Percentiles rank a stretch among this genome's conserved stretches.
These are phyloP conservation scores for Psilocybe mexicana DNA, from an alignment of 1,284 basidiomycete species.

Conservation along the genomic window DNA sequence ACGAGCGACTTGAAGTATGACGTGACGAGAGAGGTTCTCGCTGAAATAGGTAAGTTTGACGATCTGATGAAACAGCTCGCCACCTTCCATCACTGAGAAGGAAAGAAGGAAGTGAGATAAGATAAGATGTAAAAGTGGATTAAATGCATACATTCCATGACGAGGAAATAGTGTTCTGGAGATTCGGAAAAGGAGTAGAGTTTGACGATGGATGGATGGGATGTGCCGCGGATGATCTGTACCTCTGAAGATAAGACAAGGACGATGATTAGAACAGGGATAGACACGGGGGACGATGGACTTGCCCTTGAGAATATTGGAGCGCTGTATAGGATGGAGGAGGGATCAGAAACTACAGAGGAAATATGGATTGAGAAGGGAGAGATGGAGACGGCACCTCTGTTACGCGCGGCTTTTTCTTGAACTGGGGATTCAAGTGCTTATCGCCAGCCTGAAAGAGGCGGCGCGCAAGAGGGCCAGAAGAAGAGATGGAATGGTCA, in stretches of 20 bases:
- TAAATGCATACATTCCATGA: conserved; percentile 78
- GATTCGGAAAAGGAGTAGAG: conserved; percentile 90
- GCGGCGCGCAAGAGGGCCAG: conserved; percentile 37
- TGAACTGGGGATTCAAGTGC: conserved; percentile 90
- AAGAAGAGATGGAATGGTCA: conserved; percentile 23
- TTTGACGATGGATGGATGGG: conserved; percentile 90
- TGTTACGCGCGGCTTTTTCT: conserved; percentile 94
- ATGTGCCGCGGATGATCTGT: conserved; percentile 97
- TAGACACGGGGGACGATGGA: conserved; percentile 25
- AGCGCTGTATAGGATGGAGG: conserved; percentile 63
- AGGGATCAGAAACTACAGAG: conserved; percentile 23
- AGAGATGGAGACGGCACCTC: conserved; percentile 68
- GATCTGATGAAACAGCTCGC: conserved; percentile 99
- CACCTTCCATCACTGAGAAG: conserved; percentile 86
- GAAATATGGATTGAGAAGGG: conserved; percentile 23
- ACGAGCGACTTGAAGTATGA: conserved; percentile 95
- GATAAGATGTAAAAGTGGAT: not conserved
- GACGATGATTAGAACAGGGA: conserved; percentile 2
- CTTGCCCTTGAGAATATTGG: conserved; percentile 91
- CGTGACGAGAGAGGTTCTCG: conserved; percentile 92
- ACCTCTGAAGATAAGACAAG: conserved; percentile 70
- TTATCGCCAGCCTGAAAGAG: conserved; percentile 78
- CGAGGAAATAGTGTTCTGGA: conserved; percentile 90
- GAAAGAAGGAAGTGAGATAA: conserved; percentile 12
- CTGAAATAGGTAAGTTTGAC: conserved; percentile 99